These are phyloP conservation scores for Striga asiatica DNA, from an alignment of 257 asterid genomes.

Conservation along the genomic window DNA sequence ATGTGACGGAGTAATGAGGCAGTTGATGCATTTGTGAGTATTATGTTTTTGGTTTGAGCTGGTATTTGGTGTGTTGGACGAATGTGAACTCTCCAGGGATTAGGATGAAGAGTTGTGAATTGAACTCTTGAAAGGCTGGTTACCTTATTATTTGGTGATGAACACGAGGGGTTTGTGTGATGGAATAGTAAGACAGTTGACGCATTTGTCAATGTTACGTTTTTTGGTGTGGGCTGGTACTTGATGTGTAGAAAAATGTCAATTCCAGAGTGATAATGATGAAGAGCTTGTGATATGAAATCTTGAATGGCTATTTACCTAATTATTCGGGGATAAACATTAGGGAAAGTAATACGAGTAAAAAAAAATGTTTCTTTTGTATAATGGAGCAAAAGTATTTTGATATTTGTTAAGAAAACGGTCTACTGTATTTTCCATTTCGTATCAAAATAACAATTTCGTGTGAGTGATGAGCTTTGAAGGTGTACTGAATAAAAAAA, in stretches of 20 bases:
- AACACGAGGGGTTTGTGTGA: background rate
- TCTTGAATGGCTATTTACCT: too few species aligned
- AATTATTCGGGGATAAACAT: too few species aligned
- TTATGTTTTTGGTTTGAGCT: too few species aligned
- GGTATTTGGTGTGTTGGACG: background rate
- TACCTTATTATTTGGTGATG: background rate
- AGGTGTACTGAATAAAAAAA: background rate
- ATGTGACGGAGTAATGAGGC: background rate
- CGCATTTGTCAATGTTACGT: too few species aligned
- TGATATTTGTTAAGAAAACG: slow-evolving; percentile 3
- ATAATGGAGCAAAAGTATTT: background rate
- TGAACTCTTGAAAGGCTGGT: background rate
- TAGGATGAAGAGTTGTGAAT: background rate
- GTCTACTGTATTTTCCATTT: background rate
- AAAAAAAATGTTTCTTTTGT: background rate
- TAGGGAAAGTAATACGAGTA: background rate
- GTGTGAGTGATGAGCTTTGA: background rate
- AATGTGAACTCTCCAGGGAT: slow-evolving; percentile 2
- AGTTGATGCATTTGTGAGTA: background rate
- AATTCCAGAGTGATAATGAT: too few species aligned
- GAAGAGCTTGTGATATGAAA: too few species aligned
- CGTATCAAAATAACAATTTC: background rate
- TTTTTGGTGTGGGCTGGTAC: too few species aligned
- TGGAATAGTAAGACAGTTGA: too few species aligned
- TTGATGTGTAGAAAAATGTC: too few species aligned